Evolutionary conservation across 1,139 yeast species (phyloP).

Genomic region (Scheffersomyces segobiensis): DNA sequence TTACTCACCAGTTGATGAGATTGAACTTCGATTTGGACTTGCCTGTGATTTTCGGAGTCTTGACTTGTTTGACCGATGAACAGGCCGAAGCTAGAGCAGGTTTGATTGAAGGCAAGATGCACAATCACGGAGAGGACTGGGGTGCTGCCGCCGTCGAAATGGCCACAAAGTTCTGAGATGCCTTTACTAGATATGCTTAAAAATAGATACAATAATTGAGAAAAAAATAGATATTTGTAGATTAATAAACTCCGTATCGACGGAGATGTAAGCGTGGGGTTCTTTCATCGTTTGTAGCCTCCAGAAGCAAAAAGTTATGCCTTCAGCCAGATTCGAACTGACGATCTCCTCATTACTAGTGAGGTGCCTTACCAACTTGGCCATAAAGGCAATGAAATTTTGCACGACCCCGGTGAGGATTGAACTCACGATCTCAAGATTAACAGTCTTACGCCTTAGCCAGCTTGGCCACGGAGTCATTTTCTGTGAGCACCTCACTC

Average conservation of each 20-base stretch:
- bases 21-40: constrained; percentile 67
- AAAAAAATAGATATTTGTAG: not conserved
- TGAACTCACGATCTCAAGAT: constrained; percentile 18
- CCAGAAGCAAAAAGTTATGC: constrained; percentile 39
- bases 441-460: constrained; percentile 18
- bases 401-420: constrained; percentile 16
- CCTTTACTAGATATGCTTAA: not conserved
- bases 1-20: constrained; percentile 82
- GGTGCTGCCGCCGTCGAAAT: constrained; percentile 99
- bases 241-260: not conserved
- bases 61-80: constrained; percentile 90
- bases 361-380: constrained; percentile 94
- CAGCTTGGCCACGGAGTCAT: constrained; percentile 22
- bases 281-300: not conserved
- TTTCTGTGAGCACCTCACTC: not conserved
- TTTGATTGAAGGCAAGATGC: constrained; percentile 68
- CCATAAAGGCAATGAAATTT: constrained; percentile 21
- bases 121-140: constrained; percentile 98
- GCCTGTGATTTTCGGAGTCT: constrained; percentile 90
- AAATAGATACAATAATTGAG: not conserved
- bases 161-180: constrained; percentile 53
- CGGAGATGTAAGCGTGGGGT: not conserved
- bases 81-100: constrained; percentile 96
- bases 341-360: constrained; percentile 90
- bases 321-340: constrained; percentile 85